These are phyloP conservation scores for Actinidia chinensis DNA, from an alignment of 179 eudicot genomes.

Conservation along the genomic window DNA sequence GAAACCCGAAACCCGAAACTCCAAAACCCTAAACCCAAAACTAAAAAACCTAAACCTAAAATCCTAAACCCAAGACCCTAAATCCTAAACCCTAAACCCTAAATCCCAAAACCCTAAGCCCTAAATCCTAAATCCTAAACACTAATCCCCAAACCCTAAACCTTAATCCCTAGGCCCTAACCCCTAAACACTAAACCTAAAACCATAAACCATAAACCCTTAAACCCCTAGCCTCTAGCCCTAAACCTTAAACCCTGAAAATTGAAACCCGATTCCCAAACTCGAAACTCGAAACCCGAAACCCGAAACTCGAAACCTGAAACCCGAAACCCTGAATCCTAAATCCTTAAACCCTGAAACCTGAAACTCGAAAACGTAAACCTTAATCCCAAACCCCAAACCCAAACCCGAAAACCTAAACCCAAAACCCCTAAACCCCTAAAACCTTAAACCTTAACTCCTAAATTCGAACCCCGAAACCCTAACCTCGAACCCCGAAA, in stretches of 20 bases:
- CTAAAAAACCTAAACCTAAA: neutral
- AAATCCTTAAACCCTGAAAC: too few species aligned
- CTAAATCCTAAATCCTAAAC: slow-evolving; percentile 2
- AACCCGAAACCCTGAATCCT: neutral
- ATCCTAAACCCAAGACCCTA: neutral
- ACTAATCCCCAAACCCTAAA: neutral
- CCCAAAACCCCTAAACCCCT: neutral
- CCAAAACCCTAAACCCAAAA: neutral
- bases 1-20: neutral
- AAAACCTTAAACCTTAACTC: neutral
- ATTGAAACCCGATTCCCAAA: neutral
- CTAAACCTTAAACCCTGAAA: neutral
- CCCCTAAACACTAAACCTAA: neutral
- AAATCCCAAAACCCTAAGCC: too few species aligned
- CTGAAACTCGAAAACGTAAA: neutral
- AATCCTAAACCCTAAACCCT: slow-evolving; percentile 1
- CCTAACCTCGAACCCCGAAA: neutral
- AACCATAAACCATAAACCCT: neutral
- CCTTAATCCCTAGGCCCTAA: neutral
- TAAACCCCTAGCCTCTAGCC: neutral
- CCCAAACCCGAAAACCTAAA: too few species aligned
- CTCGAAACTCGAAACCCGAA: neutral
- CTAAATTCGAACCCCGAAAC: neutral
- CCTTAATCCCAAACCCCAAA: neutral
- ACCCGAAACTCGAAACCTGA: neutral